Base-by-base conservation (phyloP, 2,329 filamentous ascomycete species). In the Aureobasidium sp. region DNA sequence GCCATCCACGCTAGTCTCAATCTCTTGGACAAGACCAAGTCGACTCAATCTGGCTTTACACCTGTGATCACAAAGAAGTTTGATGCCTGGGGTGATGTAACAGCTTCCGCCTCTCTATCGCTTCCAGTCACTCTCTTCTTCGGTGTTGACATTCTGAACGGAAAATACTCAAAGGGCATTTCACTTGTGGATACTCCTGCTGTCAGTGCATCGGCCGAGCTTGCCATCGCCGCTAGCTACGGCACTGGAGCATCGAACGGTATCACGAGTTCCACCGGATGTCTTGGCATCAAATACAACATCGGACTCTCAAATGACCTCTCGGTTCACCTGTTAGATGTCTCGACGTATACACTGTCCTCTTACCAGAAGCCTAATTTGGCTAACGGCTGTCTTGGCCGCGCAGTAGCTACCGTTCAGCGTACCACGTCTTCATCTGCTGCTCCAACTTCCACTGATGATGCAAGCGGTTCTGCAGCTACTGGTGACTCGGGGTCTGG, bases 41-140 rank as follows among this genome's bases (percentile, higher is more conserved):
- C 62, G 17, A 36, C n/a, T 17, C 46, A 47, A 20, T 48, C 46
- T 32, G 65, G 65, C 20, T 65, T 61, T n/a, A 63, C 55, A 5
- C 63, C 65, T 1, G 56, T 46, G 13, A 44, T 66, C 26, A 44
- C 44, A 36, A 63, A 66, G 20, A 62, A 59, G n/a, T 66, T 66
- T 9, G 44, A 64, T 20, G 63, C 63, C 8, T 59, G 59, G 10
- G 65, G 65, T 1, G 57, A 64, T 20, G 43, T 64, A 0, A 63
- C 60, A 6, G 63, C 63, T 17, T 50, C 32, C 0, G 64, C 64
- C 5, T 43, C 51, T 20, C 39, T 65, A 8, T 43, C 60, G 17
- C 48, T 65, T 2, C 64, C 64, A 6, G 61, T 65, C 5, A 37
- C 37, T 15, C 32, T 64, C 20, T 44, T 43, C 43, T 60, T 61